Base-by-base conservation (phyloP, 106 monocot genomes). In the Xerophyta viscosa region DNA sequence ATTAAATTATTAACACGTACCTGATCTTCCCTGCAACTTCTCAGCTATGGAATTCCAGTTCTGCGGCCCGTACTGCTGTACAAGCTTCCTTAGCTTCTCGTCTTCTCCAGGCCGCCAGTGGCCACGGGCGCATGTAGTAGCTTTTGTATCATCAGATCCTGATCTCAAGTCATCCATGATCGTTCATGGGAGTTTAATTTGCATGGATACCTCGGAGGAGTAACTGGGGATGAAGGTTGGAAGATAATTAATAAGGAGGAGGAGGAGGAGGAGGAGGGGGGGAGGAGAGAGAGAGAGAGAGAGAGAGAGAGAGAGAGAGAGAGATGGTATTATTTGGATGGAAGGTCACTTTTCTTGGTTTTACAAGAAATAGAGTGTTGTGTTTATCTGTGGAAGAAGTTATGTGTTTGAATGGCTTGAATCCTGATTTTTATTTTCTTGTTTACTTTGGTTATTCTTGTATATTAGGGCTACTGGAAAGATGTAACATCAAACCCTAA, bases 31-130 rank as follows among this genome's bases (percentile, higher is more conserved):
- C 51, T 73, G 66, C 25, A 90, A 66, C 54, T 91, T 85, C 45
- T 91, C 85, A 0, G 91, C 80, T 28, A 91, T 78, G 3, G 71
- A 81, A 45, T 91, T 91, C 91, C 91, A 91, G 62, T 91, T 91
- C 56, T 78, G 84, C 3, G 91, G 78, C 14, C 91, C 91, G 27
- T 78, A 78, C 66, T 81, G 18, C 33, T 85, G 54, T 4, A 91
- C 85, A 8, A 91, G 75, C 56, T 66, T 62, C 59, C 65, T 48
- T 22, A 91, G 66, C 59, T 69, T 91, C 66, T 81, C 81, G 37
- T 91, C 91, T 51, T 91, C 91, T 17, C 69, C 56, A 14, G 91
- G 85, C 66, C 85, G 39, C 91, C 91, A 91, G 63, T 91, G 91
- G 14, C 81, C 91, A 27, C 81, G 50, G 0, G 78, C 69, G 58